Evolutionary conservation across 2,329 filamentous ascomycete species (phyloP), one percentile per base, ranked within the genome.

Genomic region (Fusarium humuli): DNA sequence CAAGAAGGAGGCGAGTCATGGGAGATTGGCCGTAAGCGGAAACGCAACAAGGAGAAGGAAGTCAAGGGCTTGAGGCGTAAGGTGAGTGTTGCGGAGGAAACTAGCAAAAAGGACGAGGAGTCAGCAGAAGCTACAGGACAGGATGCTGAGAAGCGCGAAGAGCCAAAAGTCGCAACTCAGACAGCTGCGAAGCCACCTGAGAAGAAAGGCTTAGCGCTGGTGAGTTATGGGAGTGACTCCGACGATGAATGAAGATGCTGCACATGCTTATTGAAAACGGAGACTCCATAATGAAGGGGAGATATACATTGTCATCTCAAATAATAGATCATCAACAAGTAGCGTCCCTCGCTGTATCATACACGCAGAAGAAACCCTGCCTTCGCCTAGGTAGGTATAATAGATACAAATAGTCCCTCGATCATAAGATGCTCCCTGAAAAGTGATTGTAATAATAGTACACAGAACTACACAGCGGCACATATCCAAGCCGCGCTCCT

Each of bases 201-300:
- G 62, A 74, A 74, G 70, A 75, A 74, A 70, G 47, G 65, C 9
- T 40, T 83, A 47, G 82, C 81, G 0, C 74, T 90, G 41, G 87
- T 89, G 14, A 83, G 81, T 61, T 90, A 90, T 67, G 87, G 83
- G 41, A 75, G 73, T 44, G 69, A 75, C 7, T 90, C 87, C 47
- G 81, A 78, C 34, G 83, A 86, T 76, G 75, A 69, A 65, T 56
- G 22, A 52, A 46, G 20, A 44, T 34, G 59, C 41, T n/a, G 37
- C 18, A 20, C 22, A n/a, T 44, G 10, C 52, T 20, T 41, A 47
- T 52, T 48, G 9, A 56, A 41, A 44, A 29, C 34, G 8, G 45
- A 58, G 20, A 22, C 40, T 18, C 16, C 42, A 41, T 40, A 52
- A 65, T 45, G 47, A 73, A 73, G 48, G 34, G 68, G 65, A 72